These are phyloP conservation scores for Aegilops longissima DNA, from an alignment of 176 grass and related monocot genomes.

Conservation along the genomic window DNA sequence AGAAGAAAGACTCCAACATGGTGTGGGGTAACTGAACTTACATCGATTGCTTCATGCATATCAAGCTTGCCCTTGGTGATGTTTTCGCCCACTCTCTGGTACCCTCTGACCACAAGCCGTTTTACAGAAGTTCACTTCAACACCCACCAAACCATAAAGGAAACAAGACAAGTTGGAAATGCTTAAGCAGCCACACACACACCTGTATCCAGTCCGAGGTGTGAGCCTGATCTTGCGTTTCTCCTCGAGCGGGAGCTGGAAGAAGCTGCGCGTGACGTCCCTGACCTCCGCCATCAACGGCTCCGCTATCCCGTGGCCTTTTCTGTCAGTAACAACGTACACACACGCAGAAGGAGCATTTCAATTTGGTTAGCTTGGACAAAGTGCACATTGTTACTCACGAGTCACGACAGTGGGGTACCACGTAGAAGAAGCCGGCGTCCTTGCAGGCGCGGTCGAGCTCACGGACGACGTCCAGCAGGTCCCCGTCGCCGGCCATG, in stretches of 20 bases:
- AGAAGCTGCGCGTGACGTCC: slow-evolving; percentile 63
- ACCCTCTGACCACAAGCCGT: slow-evolving; percentile 51
- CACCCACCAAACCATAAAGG: no score
- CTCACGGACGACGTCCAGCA: slow-evolving; percentile 56
- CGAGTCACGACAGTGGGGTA: slow-evolving; percentile 22
- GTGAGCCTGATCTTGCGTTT: slow-evolving; percentile 89
- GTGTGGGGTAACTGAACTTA: slow-evolving; percentile 37
- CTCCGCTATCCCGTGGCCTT: slow-evolving; percentile 75
- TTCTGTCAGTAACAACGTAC: slow-evolving; percentile 34
- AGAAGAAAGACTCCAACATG: background rate
- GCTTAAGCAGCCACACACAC: background rate
- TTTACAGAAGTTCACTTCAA: no score
- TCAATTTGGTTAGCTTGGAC: no score
- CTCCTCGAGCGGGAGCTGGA: slow-evolving; percentile 69
- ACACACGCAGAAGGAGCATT: no score
- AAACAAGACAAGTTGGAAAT: background rate
- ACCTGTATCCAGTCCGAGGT: slow-evolving; percentile 66
- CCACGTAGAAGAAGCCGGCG: slow-evolving; percentile 95
- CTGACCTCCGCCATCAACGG: slow-evolving; percentile 61
- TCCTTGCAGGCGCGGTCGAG: slow-evolving; percentile 72
- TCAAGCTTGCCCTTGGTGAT: slow-evolving; percentile 81
- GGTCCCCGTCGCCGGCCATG: slow-evolving; percentile 42
- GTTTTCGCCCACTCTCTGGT: slow-evolving; percentile 77
- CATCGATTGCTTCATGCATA: slow-evolving; percentile 98
- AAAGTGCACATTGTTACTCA: no score